A percentile compares a stretch with the other conserved stretches of the same genome.
Evolutionary conservation across 2,329 filamentous ascomycete genomes (phyloP).

Genomic region (Scolecobasidium constrictum): DNA sequence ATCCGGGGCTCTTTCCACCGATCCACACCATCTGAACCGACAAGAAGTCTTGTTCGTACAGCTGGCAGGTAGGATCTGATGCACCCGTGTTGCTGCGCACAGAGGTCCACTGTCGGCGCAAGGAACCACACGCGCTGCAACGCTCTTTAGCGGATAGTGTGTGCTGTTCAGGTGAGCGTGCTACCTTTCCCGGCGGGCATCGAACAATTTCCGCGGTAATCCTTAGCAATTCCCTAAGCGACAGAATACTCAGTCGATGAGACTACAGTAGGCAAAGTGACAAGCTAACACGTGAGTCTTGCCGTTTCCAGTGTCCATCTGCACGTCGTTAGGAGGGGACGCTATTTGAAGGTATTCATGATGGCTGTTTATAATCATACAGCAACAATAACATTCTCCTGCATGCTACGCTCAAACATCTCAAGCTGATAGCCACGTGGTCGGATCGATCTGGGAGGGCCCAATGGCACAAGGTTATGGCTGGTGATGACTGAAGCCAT

Average conservation of each 20-base stretch:
- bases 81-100: conserved; percentile 30
- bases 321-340: neutral
- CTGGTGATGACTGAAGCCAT: too few species aligned
- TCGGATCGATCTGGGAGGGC: too few species aligned
- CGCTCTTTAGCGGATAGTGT: neutral
- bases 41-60: conserved; percentile 51
- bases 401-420: conserved; percentile 35
- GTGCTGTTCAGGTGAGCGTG: too few species aligned
- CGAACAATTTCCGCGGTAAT: too few species aligned
- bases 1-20: conserved; percentile 56
- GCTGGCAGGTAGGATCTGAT: conserved; percentile 29
- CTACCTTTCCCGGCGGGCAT: too few species aligned
- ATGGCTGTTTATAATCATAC: too few species aligned
- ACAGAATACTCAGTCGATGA: too few species aligned
- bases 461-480: too few species aligned
- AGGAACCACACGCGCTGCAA: conserved; percentile 34
- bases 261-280: too few species aligned
- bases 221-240: too few species aligned
- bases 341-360: too few species aligned
- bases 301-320: conserved; percentile 38
- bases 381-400: conserved; percentile 34
- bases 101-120: conserved; percentile 33
- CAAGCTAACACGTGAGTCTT: conserved; percentile 33
- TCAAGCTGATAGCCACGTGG: conserved; percentile 38
- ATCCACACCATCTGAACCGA: conserved; percentile 58